Base-by-base conservation (phyloP, 1,284 basidiomycete genomes). In the Malassezia caprae region DNA sequence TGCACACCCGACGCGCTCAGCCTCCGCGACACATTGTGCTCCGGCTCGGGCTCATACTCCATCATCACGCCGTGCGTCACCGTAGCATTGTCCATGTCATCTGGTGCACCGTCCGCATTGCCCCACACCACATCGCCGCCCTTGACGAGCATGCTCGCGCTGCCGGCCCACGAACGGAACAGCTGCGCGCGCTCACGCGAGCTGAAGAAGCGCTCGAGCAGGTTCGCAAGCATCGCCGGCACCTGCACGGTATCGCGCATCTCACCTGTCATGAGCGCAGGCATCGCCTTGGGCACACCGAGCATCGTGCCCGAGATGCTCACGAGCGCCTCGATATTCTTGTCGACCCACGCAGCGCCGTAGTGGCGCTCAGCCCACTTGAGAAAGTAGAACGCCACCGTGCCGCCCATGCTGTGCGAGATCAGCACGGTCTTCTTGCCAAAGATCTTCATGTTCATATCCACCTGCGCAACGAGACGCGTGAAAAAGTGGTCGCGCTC, bases 331-430 rank as follows among this genome's bases (percentile, higher is more conserved):
- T 75, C 71, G 19, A 78, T 65, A 59, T 79, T 77, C n/a, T 69
- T 86, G 79, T 96, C 91, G 15, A 94, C 88, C 94, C 94, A 99
- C 28, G 82, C 78, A 2, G 83, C 78, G 1, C 93, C 94, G 44
- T 79, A 76, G 17, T 85, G 82, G 0, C 88, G 85, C 76, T 99
- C 94, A 0, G 94, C 90, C 94, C 93, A 96, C 78, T 96, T 96
- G 56, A 70, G 62, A 47, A 73, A 70, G 50, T 68, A 66, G 37
- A 62, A 59, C 28, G 64, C 66, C 13, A 73, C 71, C 7, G 61
- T 64, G 23, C 62, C 62, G n/a, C 79, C 70, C 72, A 80, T 77
- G 55, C 77, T 78, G 52, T 96, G 91, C 23, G 87, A 85, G 17
- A 84, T 84, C 43, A 98, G 78, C 1, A 96, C 91, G 2, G 86